Evolutionary conservation across 768 basidiomycete genomes (phyloP), one percentile per base, ranked within the genome.

Genomic region (Tylopilus vinaceipallidus): DNA sequence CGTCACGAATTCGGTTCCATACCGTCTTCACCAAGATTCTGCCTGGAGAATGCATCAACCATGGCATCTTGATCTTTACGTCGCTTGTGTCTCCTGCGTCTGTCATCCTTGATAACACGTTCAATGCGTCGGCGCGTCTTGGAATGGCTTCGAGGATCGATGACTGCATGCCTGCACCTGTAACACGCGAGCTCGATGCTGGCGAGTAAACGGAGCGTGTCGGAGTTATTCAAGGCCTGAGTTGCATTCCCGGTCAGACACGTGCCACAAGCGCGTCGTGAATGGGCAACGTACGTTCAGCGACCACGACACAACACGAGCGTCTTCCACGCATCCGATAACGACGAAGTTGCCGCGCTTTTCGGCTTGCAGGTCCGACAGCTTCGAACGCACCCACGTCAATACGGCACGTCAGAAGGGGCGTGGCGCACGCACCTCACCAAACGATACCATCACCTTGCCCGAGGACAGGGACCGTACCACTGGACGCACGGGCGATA

Each of bases 291-390:
- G 48, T 58, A 89, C 89, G 61, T 91, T 91, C 51, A 91, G 65
- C 26, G 90, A 91, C 88, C 89, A 92, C 13, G 90, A 91, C 27
- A 91, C 73, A 34, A 92, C 89, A 35, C 78, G 80, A 34, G 75
- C 64, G 19, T 81, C 83, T 50, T 91, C 87, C 19, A 92, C 82
- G 47, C 85, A 86, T 36, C 86, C 84, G 46, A 92, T 79, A 23
- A 92, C 88, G 19, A 92, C 84, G 61, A 92, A 92, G 64, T 91
- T 91, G 45, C 90, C 90, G 55, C 90, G 80, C 69, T 88, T 88
- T 69, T 92, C 90, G 16, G 88, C 89, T 71, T 91, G 87, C 32
- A 91, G 69, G 63, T 91, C 84, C 49, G 80, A 81, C 20, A 73
- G 62, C 85, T 88, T n/a, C n/a, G 49, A 19, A 30, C 38, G 7